Conservation (phyloP, 2,329 filamentous ascomycete species). For the Penicillium sp. region DNA sequence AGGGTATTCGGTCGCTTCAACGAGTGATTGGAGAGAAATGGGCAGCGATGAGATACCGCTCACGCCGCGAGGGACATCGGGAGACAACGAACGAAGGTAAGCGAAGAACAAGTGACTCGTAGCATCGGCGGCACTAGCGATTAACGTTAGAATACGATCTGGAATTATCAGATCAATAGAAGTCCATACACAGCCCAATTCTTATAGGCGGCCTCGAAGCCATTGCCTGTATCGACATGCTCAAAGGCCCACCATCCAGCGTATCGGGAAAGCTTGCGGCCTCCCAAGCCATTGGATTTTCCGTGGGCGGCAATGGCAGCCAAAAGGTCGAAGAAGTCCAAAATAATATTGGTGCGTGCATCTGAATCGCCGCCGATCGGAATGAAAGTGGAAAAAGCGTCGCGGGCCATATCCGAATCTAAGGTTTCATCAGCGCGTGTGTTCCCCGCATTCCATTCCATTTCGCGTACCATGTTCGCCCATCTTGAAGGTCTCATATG, state of each 20-base stretch:
- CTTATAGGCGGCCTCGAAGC: slow-evolving; percentile 92
- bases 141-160: slow-evolving; percentile 28
- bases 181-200: slow-evolving; percentile 71
- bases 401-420: slow-evolving; percentile 89
- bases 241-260: slow-evolving; percentile 99
- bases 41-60: slow-evolving; percentile 83
- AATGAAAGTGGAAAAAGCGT: slow-evolving; percentile 95
- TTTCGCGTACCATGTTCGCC: slow-evolving; percentile 74
- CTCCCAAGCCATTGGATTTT: slow-evolving; percentile 88
- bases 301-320: slow-evolving; percentile 88
- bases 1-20: slow-evolving; percentile 92
- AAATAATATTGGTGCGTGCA: slow-evolving; percentile 81
- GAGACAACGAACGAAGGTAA: slow-evolving; percentile 84
- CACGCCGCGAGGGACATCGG: slow-evolving; percentile 66
- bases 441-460: slow-evolving; percentile 1
- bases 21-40: slow-evolving; percentile 82
- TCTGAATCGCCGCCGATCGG: slow-evolving; percentile 88
- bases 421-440: slow-evolving; percentile 25
- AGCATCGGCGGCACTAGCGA: slow-evolving; percentile 78
- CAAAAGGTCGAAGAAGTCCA: slow-evolving; percentile 93
- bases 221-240: slow-evolving; percentile 78
- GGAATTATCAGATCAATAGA: neutral
- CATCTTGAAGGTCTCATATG: slow-evolving; percentile 92
- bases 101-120: slow-evolving; percentile 98
- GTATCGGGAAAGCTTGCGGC: slow-evolving; percentile 89